phyloP scores from a whole-genome alignment of 345 rosid genomes.

The Raphanus raphanistrum region DNA sequence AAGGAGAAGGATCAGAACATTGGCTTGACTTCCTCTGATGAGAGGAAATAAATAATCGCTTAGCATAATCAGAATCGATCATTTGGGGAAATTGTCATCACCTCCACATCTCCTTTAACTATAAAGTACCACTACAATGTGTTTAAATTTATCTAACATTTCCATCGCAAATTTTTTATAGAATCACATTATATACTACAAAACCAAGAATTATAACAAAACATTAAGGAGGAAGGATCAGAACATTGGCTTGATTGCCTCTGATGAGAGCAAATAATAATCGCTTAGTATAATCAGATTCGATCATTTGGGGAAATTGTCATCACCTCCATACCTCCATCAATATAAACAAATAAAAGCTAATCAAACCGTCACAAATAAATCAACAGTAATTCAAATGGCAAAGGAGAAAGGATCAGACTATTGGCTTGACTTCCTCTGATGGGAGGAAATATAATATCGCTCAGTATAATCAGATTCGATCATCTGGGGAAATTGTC shows the following conservation, averaged over 20 bases:
- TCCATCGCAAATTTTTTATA: no score
- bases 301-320: slow-evolving; percentile 44
- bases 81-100: slow-evolving; percentile 45
- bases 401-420: slow-evolving; percentile 32
- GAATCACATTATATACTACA: no score
- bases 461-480: slow-evolving; percentile 41
- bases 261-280: slow-evolving; percentile 24
- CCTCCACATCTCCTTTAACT: not conserved
- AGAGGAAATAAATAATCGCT: slow-evolving; percentile 30
- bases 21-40: slow-evolving; percentile 36
- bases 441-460: slow-evolving; percentile 9
- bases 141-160: no score
- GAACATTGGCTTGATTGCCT: slow-evolving; percentile 37
- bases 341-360: not conserved
- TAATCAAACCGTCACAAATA: not conserved
- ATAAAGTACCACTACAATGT: no score
- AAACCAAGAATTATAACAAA: no score
- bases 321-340: slow-evolving; percentile 27
- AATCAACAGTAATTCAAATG: not conserved
- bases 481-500: slow-evolving; percentile 43
- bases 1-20: slow-evolving; percentile 35
- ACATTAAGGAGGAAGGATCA: slow-evolving; percentile 25
- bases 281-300: slow-evolving; percentile 38
- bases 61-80: slow-evolving; percentile 37
- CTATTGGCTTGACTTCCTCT: slow-evolving; percentile 33